These are phyloP conservation scores for Puccinia polysora DNA, from an alignment of 1,284 basidiomycete species.

Conservation along the genomic window DNA sequence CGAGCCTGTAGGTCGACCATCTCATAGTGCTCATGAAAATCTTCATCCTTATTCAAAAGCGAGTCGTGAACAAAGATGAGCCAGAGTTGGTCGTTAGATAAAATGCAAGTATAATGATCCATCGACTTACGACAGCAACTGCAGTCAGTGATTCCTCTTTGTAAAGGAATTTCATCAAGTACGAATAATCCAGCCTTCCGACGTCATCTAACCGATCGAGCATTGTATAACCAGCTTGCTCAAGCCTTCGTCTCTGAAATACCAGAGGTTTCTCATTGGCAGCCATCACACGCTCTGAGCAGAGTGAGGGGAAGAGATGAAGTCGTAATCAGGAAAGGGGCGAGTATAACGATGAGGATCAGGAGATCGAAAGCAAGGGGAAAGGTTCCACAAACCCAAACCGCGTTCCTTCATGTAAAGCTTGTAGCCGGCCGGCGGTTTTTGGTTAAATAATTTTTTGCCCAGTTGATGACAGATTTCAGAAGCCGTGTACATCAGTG, in stretches of 20 bases:
- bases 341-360: conserved; percentile 44
- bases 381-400: conserved; percentile 61
- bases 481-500: conserved; percentile 65
- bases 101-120: conserved; percentile 49
- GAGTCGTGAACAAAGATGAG: conserved; percentile 5
- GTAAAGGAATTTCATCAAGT: conserved; percentile 78
- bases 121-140: conserved; percentile 43
- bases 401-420: conserved; percentile 78
- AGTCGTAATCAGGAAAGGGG: neutral
- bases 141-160: conserved; percentile 47
- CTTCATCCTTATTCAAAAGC: conserved; percentile 61
- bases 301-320: neutral
- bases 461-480: conserved; percentile 66
- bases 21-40: conserved; percentile 70
- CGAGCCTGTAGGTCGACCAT: conserved; percentile 77
- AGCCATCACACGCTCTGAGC: conserved; percentile 70
- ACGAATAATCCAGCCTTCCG: conserved; percentile 74
- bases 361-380: neutral
- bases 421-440: conserved; percentile 61
- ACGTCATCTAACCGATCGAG: conserved; percentile 75
- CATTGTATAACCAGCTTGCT: conserved; percentile 85
- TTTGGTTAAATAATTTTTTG: conserved; percentile 56
- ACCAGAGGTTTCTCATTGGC: conserved; percentile 77
- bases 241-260: conserved; percentile 75
- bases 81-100: neutral